Evolutionary conservation across 495 filamentous ascomycete species (phyloP).

Genomic region (Penicillium macrosclerotiorum): DNA sequence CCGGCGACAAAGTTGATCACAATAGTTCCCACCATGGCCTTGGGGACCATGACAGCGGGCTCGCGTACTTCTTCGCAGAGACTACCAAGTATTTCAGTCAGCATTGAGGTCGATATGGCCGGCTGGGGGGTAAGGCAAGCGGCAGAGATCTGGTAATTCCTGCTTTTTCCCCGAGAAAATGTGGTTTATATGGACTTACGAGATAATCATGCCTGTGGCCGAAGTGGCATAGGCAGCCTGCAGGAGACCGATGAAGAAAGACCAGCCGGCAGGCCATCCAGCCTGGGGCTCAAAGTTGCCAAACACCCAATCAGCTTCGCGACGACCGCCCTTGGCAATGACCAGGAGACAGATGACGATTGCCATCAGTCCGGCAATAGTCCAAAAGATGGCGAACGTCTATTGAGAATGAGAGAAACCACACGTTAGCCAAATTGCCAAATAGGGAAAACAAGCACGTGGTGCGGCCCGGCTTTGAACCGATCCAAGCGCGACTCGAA

Average conservation of each 20-base stretch:
- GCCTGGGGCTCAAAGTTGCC: slow-evolving; percentile 50
- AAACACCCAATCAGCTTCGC: slow-evolving; percentile 55
- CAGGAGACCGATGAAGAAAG: slow-evolving; percentile 55
- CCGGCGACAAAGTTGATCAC: slow-evolving; percentile 62
- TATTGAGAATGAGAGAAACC: slow-evolving; percentile 39
- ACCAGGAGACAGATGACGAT: slow-evolving; percentile 53
- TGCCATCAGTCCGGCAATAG: slow-evolving; percentile 50
- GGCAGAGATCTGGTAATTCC: too few relatives aligned
- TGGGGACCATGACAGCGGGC: slow-evolving; percentile 58
- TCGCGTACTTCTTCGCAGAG: slow-evolving; percentile 64
- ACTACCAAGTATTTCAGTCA: slow-evolving; percentile 24
- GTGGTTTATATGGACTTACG: slow-evolving; percentile 16
- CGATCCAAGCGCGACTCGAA: too few relatives aligned
- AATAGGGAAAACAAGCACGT: slow-evolving; percentile 29
- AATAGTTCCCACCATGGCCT: slow-evolving; percentile 65
- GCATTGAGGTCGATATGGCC: too few relatives aligned
- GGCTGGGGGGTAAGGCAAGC: too few relatives aligned
- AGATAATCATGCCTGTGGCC: slow-evolving; percentile 47
- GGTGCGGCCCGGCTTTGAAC: too few relatives aligned
- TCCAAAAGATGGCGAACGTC: slow-evolving; percentile 63
- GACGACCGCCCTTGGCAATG: slow-evolving; percentile 46
- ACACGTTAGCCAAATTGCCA: slow-evolving; percentile 32
- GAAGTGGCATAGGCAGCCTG: slow-evolving; percentile 56
- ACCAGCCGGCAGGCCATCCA: slow-evolving; percentile 57
- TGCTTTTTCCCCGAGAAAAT: too few relatives aligned